phyloP scores from a whole-genome alignment of 306 rosid genomes.

The Ormosia emarginata region DNA sequence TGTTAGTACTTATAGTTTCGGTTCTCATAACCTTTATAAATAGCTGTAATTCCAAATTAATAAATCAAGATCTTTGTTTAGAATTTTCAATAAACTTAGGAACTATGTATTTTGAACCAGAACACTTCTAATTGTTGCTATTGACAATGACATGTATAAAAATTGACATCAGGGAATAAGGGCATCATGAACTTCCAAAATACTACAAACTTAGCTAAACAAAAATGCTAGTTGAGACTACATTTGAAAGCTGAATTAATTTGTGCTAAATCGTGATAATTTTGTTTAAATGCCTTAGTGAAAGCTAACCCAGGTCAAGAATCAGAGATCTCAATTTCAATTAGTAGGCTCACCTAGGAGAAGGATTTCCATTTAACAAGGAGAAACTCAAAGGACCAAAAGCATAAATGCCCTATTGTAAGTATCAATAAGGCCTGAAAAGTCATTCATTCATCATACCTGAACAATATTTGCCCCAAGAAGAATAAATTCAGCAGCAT shows the following conservation, averaged over 20 bases:
- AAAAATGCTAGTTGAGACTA: too few species aligned
- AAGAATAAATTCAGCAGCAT: slow-evolving; percentile 96
- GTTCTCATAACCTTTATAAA: too few species aligned
- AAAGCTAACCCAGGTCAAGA: not conserved
- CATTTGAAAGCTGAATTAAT: not conserved
- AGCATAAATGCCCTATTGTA: not conserved
- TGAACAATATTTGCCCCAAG: slow-evolving; percentile 93
- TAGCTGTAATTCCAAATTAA: too few species aligned
- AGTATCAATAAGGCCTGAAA: not conserved
- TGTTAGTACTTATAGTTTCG: too few species aligned
- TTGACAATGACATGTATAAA: not conserved
- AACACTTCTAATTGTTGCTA: too few species aligned
- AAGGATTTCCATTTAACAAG: not conserved
- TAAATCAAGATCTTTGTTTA: too few species aligned
- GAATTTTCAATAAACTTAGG: too few species aligned
- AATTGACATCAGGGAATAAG: not conserved
- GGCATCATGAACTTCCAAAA: not conserved
- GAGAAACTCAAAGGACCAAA: slow-evolving; percentile 1
- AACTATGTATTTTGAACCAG: not conserved
- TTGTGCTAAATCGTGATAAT: not conserved
- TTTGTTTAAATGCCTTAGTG: not conserved
- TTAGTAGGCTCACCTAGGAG: not conserved
- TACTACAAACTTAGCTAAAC: too few species aligned
- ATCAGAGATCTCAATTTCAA: too few species aligned
- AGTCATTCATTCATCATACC: slow-evolving; percentile 42